Percentiles rank a stretch among this genome's conserved stretches.
Conservation (phyloP, 768 basidiomycete genomes). For the Suillus placidus region DNA sequence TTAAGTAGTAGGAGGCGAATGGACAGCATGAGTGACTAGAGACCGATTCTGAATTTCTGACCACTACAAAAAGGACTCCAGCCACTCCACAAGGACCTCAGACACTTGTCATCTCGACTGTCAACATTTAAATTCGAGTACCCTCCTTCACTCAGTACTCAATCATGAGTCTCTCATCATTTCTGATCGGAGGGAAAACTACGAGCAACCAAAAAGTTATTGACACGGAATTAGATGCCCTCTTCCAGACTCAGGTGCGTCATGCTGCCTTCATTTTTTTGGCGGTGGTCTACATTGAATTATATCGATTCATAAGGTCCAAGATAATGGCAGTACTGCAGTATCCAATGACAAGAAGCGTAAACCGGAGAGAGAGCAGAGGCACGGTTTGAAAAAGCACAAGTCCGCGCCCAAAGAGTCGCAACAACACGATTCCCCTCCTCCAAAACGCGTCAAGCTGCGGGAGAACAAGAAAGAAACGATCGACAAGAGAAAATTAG, state of each 20-base stretch:
- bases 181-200: conserved; percentile 43
- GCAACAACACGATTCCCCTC: not conserved
- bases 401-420: not conserved
- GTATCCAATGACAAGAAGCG: conserved; percentile 16
- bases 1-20: too few species aligned
- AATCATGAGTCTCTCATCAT: conserved; percentile 57
- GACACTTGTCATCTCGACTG: not conserved
- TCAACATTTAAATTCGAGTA: not conserved
- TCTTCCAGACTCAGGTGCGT: conserved; percentile 61
- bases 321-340: conserved; percentile 13
- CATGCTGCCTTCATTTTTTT: not conserved
- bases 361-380: conserved; percentile 15
- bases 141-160: not conserved
- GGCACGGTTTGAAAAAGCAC: not conserved
- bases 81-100: not conserved
- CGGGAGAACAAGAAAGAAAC: conserved; percentile 2
- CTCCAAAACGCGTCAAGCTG: conserved; percentile 19
- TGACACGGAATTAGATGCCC: conserved; percentile 63
- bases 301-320: not conserved
- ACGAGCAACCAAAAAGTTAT: conserved; percentile 43
- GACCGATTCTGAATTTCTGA: too few species aligned
- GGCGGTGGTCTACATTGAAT: not conserved
- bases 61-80: not conserved
- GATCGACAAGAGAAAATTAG: not conserved
- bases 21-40: too few species aligned